Evolutionary conservation across 1,284 basidiomycete species (phyloP), one percentile per base, ranked within the genome.

Genomic region (Farysia itapuensis): DNA sequence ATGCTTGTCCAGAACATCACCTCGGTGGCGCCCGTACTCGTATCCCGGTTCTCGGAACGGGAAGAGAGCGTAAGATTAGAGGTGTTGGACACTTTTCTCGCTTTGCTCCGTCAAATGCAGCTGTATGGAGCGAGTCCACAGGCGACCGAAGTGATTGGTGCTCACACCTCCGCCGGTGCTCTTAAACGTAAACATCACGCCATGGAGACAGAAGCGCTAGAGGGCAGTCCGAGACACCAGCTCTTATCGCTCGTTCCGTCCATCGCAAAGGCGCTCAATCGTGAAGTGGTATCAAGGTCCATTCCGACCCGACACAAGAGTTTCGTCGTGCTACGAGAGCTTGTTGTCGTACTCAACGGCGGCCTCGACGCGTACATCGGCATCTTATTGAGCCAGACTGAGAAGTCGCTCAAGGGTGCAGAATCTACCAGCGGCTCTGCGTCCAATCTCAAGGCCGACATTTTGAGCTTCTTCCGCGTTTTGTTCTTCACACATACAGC

Each of bases 61-160:
- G 95, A 99, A 78, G 89, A 92, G 70, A 94, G 89, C 13, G 95
- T 98, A 15, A 84, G 89, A n/a, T 80, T 95, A 15, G 94, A 99
- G 77, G 82, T 97, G 7, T 91, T 94, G 84, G 81, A 86, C 0
- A 88, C 94, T 0, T 94, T 94, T 70, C 84, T 84, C 19, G 79
- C 83, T 0, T 81, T 96, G 18, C 81, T 97, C 29, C 86, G 82
- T 49, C 92, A 93, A 78, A 91, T 90, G 11, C 65, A 72, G 41
- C 68, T 77, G 1, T 81, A 82, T n/a, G 66, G 53, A 9, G 63
- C 61, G 11, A 40, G 52, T 30, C 54, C 69, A 8, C 53, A 69
- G 88, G 89, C 63, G 84, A 87, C 26, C 84, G 80, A 80, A 66
- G 78, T 84, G 7, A 85, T 87, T 50, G 44, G 22, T 15, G 50